Evolutionary conservation across 1,284 basidiomycete genomes (phyloP).

Genomic region (Puccinia sorghi): DNA sequence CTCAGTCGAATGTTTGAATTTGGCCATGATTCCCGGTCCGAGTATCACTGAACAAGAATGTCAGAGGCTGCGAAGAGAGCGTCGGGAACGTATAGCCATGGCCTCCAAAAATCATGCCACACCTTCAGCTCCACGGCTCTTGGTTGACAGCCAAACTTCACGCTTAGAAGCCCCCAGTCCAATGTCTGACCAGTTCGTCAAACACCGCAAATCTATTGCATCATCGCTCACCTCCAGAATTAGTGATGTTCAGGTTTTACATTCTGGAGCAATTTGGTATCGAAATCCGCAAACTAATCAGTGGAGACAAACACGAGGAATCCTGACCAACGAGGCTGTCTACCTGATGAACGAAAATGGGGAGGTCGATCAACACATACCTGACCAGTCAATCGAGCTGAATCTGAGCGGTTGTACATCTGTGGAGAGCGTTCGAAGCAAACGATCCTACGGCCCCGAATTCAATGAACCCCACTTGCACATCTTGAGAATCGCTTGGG

Average conservation of each 20-base stretch:
- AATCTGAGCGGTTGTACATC: constrained; percentile 35
- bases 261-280: constrained; percentile 44
- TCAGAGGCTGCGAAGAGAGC: constrained; percentile 22
- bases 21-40: not conserved
- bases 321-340: constrained; percentile 36
- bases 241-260: constrained; percentile 38
- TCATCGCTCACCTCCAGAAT: constrained; percentile 47
- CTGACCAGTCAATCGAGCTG: constrained; percentile 42
- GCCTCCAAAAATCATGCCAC: constrained; percentile 19
- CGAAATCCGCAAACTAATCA: constrained; percentile 35
- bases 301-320: constrained; percentile 44
- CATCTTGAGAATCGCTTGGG: constrained; percentile 48
- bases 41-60: constrained; percentile 28
- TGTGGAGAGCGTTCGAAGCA: constrained; percentile 48
- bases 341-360: constrained; percentile 48
- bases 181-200: constrained; percentile 35
- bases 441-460: constrained; percentile 46
- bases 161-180: not conserved
- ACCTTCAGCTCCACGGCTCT: not conserved
- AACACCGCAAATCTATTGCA: constrained; percentile 43
- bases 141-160: not conserved
- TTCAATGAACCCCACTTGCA: constrained; percentile 46
- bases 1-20: constrained; percentile 7
- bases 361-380: constrained; percentile 31
- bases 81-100: constrained; percentile 36